Evolutionary conservation across 2,329 filamentous ascomycete genomes (phyloP).

Genomic region (Trichoderma hamatum): DNA sequence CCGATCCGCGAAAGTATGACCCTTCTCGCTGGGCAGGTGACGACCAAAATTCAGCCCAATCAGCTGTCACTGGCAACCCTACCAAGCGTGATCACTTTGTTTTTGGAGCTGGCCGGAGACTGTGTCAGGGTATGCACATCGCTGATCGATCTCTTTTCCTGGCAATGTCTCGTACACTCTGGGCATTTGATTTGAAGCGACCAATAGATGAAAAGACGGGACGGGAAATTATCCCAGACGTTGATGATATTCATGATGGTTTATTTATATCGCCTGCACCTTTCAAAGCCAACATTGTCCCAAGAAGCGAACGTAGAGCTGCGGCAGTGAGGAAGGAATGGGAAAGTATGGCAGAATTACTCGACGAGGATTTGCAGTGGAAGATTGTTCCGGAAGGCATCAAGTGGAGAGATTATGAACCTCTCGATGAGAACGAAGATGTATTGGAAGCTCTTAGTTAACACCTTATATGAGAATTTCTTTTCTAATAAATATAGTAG

Average conservation of each 20-base stretch:
- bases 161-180: conserved; percentile 45
- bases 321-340: conserved; percentile 6
- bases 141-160: conserved; percentile 36
- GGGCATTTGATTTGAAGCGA: conserved; percentile 48
- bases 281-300: conserved; percentile 27
- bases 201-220: conserved; percentile 10
- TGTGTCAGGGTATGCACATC: conserved; percentile 38
- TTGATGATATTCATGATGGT: conserved; percentile 18
- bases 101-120: conserved; percentile 40
- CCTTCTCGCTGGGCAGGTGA: conserved; percentile 33
- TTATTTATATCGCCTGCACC: neutral
- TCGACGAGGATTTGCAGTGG: conserved; percentile 18
- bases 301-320: conserved; percentile 28
- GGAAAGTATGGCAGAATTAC: neutral
- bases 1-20: conserved; percentile 40
- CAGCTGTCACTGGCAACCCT: conserved; percentile 30
- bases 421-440: conserved; percentile 2
- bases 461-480: neutral
- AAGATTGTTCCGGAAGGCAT: conserved; percentile 15
- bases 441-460: neutral
- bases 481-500: neutral
- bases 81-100: conserved; percentile 29
- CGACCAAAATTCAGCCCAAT: conserved; percentile 10
- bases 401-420: conserved; percentile 19
- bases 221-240: conserved; percentile 13